Percentiles rank a stretch among this genome's conserved stretches.
These are phyloP conservation scores for Kazachstania martiniae DNA, from an alignment of 805 yeast genomes.

Conservation along the genomic window DNA sequence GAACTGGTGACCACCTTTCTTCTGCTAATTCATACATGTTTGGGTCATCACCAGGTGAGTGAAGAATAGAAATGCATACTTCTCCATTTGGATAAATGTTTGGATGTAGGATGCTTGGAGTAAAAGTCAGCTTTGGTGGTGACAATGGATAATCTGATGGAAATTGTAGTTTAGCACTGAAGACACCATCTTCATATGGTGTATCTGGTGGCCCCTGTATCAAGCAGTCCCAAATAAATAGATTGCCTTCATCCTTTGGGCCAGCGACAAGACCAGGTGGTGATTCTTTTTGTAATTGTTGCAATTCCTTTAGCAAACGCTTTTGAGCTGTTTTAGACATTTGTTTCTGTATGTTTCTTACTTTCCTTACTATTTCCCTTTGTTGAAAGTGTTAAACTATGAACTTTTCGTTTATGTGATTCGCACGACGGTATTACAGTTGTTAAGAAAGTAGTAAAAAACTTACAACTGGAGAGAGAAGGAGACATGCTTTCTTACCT, in stretches of 20 bases:
- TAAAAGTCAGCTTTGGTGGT: slow-evolving; percentile 67
- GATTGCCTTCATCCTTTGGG: slow-evolving; percentile 64
- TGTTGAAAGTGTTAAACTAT: no score
- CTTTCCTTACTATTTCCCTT: no score
- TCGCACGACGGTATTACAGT: no score
- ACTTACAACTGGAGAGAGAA: no score
- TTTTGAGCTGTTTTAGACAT: slow-evolving; percentile 63
- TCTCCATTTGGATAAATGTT: slow-evolving; percentile 90
- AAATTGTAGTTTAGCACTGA: slow-evolving; percentile 61
- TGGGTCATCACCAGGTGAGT: slow-evolving; percentile 96
- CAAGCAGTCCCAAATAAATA: slow-evolving; percentile 76
- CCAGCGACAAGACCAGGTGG: slow-evolving; percentile 96
- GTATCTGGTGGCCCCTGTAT: slow-evolving; percentile 78
- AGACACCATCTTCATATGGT: slow-evolving; percentile 81
- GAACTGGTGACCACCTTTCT: slow-evolving; percentile 97
- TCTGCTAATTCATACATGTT: slow-evolving; percentile 90
- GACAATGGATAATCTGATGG: slow-evolving; percentile 75
- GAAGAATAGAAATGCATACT: slow-evolving; percentile 90
- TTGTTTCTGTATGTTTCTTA: no score
- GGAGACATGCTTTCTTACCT: no score
- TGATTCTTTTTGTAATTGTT: slow-evolving; percentile 72
- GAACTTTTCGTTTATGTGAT: no score
- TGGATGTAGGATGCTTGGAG: slow-evolving; percentile 83
- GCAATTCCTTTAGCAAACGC: slow-evolving; percentile 78
- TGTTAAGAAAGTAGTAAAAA: no score